A percentile compares a stretch with the other conserved stretches of the same genome.
These are phyloP conservation scores for Pisolithus orientalis DNA, from an alignment of 768 basidiomycete genomes.

Conservation along the genomic window DNA sequence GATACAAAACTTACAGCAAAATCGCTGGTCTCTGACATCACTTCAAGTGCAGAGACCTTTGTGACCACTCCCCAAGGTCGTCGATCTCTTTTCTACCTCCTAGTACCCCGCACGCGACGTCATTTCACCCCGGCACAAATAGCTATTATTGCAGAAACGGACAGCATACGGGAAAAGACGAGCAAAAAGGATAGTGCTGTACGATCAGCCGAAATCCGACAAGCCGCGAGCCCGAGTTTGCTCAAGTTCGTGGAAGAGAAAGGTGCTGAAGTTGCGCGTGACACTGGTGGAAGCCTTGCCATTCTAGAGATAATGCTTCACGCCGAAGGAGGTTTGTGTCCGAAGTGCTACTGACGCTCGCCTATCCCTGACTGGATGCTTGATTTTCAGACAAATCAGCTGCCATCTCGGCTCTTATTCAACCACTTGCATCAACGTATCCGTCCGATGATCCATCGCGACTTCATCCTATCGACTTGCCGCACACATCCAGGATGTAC, in stretches of 20 bases:
- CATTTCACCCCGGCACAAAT: slow-evolving; percentile 87
- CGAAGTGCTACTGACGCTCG: neutral
- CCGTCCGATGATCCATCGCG: slow-evolving; percentile 43
- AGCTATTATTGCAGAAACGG: slow-evolving; percentile 64
- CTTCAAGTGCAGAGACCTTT: slow-evolving; percentile 49
- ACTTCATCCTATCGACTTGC: slow-evolving; percentile 71
- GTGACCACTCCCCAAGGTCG: slow-evolving; percentile 67
- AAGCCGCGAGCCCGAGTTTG: slow-evolving; percentile 67
- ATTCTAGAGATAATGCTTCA: slow-evolving; percentile 80
- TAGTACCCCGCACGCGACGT: slow-evolving; percentile 75
- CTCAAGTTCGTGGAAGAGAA: slow-evolving; percentile 63
- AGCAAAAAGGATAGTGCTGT: slow-evolving; percentile 74
- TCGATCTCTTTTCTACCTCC: slow-evolving; percentile 73
- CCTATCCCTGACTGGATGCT: neutral
- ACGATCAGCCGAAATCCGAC: slow-evolving; percentile 65
- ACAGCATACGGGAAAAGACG: slow-evolving; percentile 57
- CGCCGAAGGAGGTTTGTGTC: slow-evolving; percentile 69
- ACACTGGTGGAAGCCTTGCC: slow-evolving; percentile 75
- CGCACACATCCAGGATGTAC: slow-evolving; percentile 79
- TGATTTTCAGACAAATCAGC: slow-evolving; percentile 56
- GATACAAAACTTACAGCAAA: slow-evolving; percentile 89
- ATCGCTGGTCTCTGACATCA: slow-evolving; percentile 68
- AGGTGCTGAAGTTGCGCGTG: slow-evolving; percentile 56
- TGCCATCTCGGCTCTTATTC: slow-evolving; percentile 56
- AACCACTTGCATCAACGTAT: slow-evolving; percentile 49